These are phyloP conservation scores for Neurospora sp. DNA, from an alignment of 495 filamentous ascomycete species.

Conservation along the genomic window DNA sequence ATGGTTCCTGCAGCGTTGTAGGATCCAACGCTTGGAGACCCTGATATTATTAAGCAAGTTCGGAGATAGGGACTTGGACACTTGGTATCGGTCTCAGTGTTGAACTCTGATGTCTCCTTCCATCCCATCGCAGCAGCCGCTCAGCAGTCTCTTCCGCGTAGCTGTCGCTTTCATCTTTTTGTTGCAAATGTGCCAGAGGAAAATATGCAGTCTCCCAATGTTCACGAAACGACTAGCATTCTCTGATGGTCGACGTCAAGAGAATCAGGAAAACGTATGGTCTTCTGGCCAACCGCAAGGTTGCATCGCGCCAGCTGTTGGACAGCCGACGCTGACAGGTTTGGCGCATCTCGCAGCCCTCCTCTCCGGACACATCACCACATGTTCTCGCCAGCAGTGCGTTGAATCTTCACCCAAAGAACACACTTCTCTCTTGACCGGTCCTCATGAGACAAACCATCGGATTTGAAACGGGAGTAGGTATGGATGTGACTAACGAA, in stretches of 20 bases:
- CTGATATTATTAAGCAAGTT: neutral
- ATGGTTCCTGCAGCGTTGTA: too few species aligned
- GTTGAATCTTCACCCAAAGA: neutral
- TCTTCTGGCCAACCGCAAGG: neutral
- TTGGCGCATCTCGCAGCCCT: neutral
- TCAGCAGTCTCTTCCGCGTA: neutral
- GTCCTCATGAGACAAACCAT: neutral
- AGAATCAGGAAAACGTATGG: neutral
- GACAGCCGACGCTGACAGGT: neutral
- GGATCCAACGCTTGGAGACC: too few species aligned
- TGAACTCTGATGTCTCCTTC: neutral
- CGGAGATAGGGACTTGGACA: neutral
- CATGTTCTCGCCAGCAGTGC: neutral
- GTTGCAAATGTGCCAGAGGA: neutral
- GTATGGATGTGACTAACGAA: neutral
- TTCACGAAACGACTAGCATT: neutral
- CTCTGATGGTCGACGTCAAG: neutral
- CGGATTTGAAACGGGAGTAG: neutral
- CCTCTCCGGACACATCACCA: neutral
- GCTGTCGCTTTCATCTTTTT: neutral
- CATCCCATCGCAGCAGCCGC: neutral
- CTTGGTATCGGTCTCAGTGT: too few species aligned
- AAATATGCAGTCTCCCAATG: neutral
- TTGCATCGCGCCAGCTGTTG: neutral
- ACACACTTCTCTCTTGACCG: neutral